Conservation (phyloP, 805 yeast genomes). For the Candida chauliodis region DNA sequence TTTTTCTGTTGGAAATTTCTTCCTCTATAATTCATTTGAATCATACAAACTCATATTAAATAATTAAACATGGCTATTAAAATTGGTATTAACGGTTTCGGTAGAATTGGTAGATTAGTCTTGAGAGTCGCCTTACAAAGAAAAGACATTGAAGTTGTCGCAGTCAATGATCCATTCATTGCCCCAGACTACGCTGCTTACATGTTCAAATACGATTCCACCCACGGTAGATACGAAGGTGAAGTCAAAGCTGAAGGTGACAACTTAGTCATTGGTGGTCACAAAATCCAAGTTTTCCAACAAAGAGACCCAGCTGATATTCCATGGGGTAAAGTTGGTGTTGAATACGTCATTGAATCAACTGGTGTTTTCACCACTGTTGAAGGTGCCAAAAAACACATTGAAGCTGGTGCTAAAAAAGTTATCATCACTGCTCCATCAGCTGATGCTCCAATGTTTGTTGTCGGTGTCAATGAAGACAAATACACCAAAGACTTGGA, state of each 20-base stretch:
- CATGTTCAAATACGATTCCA: conserved; percentile 94
- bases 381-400: conserved; percentile 80
- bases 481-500: conserved; percentile 71
- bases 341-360: conserved; percentile 86
- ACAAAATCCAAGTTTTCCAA: conserved; percentile 62
- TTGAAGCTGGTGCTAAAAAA: conserved; percentile 91
- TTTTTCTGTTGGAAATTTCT: conserved; percentile 3
- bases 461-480: conserved; percentile 83
- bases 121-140: conserved; percentile 75
- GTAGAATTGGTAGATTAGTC: conserved; percentile 89
- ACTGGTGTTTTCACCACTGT: conserved; percentile 89
- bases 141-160: conserved; percentile 76
- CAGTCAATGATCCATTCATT: conserved; percentile 90
- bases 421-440: conserved; percentile 94
- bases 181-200: conserved; percentile 88
- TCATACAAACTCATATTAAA: conserved; percentile 1
- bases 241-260: conserved; percentile 59
- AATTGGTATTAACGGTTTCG: conserved; percentile 93
- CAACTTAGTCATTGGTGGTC: conserved; percentile 65
- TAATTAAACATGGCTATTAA: conserved; percentile 49
- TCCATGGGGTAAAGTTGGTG: conserved; percentile 85
- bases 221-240: conserved; percentile 84
- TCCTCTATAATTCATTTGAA: not conserved
- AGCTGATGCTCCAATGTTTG: conserved; percentile 92
- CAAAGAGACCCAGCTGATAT: conserved; percentile 83